A percentile compares a stretch with the other conserved stretches of the same genome.
Evolutionary conservation across 2,329 filamentous ascomycete species (phyloP).

Genomic region (Fusarium torreyae): DNA sequence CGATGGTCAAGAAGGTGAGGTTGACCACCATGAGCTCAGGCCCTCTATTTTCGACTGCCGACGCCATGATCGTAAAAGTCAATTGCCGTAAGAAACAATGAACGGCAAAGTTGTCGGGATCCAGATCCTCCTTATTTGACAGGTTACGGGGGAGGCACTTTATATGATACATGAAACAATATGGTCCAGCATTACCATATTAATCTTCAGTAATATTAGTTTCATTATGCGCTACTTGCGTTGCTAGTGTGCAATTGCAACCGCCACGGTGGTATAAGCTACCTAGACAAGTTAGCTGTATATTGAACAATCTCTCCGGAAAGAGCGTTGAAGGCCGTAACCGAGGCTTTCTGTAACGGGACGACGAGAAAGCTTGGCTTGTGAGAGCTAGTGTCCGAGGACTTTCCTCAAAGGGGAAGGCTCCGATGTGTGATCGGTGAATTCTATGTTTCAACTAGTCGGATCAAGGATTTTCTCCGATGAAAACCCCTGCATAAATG

Average conservation of each 20-base stretch:
- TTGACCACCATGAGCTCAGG: constrained; percentile 54
- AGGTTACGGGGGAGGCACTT: neutral
- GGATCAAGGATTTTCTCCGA: too few species aligned
- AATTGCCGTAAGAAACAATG: neutral
- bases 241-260: constrained; percentile 14
- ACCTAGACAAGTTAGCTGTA: too few species aligned
- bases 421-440: too few species aligned
- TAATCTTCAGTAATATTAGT: constrained; percentile 6
- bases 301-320: too few species aligned
- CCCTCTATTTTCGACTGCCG: constrained; percentile 49
- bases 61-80: constrained; percentile 30
- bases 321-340: too few species aligned
- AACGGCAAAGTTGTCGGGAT: constrained; percentile 24
- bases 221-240: constrained; percentile 2
- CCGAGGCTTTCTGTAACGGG: too few species aligned
- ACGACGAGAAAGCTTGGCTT: too few species aligned
- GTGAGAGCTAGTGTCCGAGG: too few species aligned
- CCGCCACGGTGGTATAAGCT: neutral
- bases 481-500: too few species aligned
- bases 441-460: too few species aligned
- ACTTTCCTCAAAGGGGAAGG: too few species aligned
- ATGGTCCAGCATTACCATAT: neutral
- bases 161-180: constrained; percentile 18
- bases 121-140: constrained; percentile 2
- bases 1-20: constrained; percentile 46